Evolutionary conservation across 495 filamentous ascomycete species (phyloP).

Genomic region (Penicillium desertorum): DNA sequence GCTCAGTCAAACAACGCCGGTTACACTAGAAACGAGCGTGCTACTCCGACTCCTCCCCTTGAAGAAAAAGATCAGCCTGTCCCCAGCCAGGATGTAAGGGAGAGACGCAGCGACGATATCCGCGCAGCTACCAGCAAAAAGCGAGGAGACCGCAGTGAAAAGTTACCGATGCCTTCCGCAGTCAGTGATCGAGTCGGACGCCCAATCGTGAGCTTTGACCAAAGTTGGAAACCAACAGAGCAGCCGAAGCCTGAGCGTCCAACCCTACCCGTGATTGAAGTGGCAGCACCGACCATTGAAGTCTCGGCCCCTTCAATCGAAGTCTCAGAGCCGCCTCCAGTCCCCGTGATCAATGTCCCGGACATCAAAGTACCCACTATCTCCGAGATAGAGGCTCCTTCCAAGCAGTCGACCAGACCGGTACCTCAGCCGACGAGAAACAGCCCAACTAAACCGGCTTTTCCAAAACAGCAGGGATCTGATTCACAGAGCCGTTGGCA

Average conservation of each 20-base stretch:
- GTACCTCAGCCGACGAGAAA: conserved; percentile 25
- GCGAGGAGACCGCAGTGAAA: conserved; percentile 78
- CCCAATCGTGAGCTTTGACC: conserved; percentile 92
- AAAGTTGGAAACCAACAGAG: conserved; percentile 68
- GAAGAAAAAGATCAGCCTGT: conserved; percentile 24
- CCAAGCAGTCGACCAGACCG: conserved; percentile 21
- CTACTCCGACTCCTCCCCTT: conserved; percentile 31
- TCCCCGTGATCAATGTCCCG: conserved; percentile 65
- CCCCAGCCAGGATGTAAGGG: conserved; percentile 67
- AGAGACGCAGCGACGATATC: conserved; percentile 84
- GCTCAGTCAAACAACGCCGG: conserved; percentile 71
- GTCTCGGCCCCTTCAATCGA: conserved; percentile 31
- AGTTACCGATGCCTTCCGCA: conserved; percentile 78
- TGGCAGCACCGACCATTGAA: conserved; percentile 30
- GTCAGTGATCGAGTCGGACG: conserved; percentile 82
- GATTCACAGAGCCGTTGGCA: conserved; percentile 37
- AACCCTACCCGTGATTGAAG: conserved; percentile 46
- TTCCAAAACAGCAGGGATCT: conserved; percentile 25
- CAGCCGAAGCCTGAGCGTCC: conserved; percentile 26
- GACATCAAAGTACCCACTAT: conserved; percentile 47
- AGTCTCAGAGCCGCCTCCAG: conserved; percentile 52
- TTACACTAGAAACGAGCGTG: conserved; percentile 64
- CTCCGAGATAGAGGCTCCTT: conserved; percentile 32
- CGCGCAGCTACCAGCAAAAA: conserved; percentile 86
- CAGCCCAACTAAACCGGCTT: conserved; percentile 16